phyloP scores from a whole-genome alignment of 306 rosid species.

The Quercus mongolica region DNA sequence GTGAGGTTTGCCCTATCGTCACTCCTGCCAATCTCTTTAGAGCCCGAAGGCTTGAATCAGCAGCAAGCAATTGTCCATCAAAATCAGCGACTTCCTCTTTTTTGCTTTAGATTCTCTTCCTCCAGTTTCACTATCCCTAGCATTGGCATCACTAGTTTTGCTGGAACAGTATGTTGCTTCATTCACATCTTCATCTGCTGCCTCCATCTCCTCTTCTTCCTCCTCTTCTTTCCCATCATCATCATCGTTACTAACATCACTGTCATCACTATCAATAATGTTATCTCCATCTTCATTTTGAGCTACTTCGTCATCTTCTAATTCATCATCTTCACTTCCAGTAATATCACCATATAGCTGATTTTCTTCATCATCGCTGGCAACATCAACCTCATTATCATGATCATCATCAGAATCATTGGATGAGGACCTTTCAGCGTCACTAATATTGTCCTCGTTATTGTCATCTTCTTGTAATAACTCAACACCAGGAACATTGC shows the following conservation, averaged over 20 bases:
- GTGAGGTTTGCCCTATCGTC: conserved; percentile 2
- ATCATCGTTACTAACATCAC: conserved; percentile 11
- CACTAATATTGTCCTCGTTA: conserved; percentile 27
- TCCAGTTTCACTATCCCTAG: conserved; percentile 27
- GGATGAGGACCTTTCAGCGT: conserved; percentile 30
- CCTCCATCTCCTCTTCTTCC: conserved; percentile 29
- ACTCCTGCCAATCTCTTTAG: conserved; percentile 62
- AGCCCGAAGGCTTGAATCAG: conserved; percentile 82
- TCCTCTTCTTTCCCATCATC: conserved; percentile 31
- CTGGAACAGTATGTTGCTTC: conserved; percentile 10
- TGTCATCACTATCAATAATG: conserved; percentile 15
- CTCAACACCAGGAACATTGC: conserved; percentile 75
- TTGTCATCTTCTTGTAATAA: conserved; percentile 41
- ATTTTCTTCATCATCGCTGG: conserved; percentile 12
- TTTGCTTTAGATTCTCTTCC: conserved; percentile 30
- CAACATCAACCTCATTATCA: conserved; percentile 36
- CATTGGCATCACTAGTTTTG: conserved; percentile 23
- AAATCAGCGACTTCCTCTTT: conserved; percentile 71
- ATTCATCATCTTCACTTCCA: conserved; percentile 43
- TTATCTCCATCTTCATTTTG: conserved; percentile 35
- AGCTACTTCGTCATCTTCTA: conserved; percentile 18
- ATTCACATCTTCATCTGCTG: neutral
- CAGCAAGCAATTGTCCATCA: conserved; percentile 48
- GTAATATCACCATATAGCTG: conserved; percentile 30
- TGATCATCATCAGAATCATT: conserved; percentile 45